phyloP scores from a whole-genome alignment of 768 basidiomycete species.

The Lactifluus volemus region DNA sequence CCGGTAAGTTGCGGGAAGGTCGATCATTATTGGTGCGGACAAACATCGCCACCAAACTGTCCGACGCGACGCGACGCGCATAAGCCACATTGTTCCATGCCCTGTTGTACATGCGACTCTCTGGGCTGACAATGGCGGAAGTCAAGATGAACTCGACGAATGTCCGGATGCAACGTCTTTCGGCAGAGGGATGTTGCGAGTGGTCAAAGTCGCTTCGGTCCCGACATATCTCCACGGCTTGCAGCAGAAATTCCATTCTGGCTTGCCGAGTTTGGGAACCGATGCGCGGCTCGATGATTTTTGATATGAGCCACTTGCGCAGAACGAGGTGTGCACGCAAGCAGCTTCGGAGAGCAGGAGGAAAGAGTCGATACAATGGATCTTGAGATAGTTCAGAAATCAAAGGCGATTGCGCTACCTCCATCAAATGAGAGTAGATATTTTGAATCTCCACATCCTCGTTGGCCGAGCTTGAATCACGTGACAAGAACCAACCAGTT shows the following conservation, averaged over 20 bases:
- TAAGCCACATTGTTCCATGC: constrained; percentile 69
- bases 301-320: constrained; percentile 71
- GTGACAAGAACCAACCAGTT: constrained; percentile 64
- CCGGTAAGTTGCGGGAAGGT: constrained; percentile 39
- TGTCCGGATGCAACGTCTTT: constrained; percentile 61
- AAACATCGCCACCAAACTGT: constrained; percentile 51
- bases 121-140: constrained; percentile 69
- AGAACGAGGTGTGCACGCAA: constrained; percentile 68
- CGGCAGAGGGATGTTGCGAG: constrained; percentile 32
- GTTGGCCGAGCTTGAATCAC: constrained; percentile 44
- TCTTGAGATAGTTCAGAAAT: constrained; percentile 67
- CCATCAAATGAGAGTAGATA: constrained; percentile 63
- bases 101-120: constrained; percentile 69
- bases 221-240: constrained; percentile 67
- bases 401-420: constrained; percentile 63
- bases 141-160: constrained; percentile 72
- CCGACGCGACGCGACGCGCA: constrained; percentile 51
- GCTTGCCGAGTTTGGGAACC: constrained; percentile 56
- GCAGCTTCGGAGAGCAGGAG: constrained; percentile 67
- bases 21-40: constrained; percentile 33
- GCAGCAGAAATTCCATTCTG: constrained; percentile 64
- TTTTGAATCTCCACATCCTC: constrained; percentile 74
- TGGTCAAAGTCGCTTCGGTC: constrained; percentile 41
- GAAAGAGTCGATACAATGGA: constrained; percentile 61
- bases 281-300: constrained; percentile 54